These are phyloP conservation scores for Nigrograna mackinnonii DNA, from an alignment of 2,329 filamentous ascomycete genomes.

Conservation along the genomic window DNA sequence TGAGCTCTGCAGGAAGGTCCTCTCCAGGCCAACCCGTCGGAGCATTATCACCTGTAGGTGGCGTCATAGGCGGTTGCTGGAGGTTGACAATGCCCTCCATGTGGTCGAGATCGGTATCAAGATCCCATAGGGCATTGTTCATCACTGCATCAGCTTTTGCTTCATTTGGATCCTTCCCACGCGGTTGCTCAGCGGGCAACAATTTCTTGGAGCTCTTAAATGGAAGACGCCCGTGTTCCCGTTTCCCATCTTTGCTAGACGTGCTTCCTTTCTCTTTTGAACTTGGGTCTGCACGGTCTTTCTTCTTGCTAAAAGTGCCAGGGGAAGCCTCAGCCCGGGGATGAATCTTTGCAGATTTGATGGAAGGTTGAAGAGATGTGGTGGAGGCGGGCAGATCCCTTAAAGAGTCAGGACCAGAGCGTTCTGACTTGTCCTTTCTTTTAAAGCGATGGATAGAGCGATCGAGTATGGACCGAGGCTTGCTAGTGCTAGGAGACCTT, in stretches of 20 bases:
- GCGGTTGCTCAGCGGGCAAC: conserved; percentile 17
- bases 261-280: conserved; percentile 20
- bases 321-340: conserved; percentile 32
- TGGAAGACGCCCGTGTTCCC: conserved; percentile 49
- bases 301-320: conserved; percentile 27
- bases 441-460: conserved; percentile 53
- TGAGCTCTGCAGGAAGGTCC: conserved; percentile 26
- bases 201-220: conserved; percentile 51
- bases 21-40: conserved; percentile 52
- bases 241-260: conserved; percentile 24
- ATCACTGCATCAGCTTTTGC: conserved; percentile 46
- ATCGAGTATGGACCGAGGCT: conserved; percentile 56
- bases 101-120: conserved; percentile 86
- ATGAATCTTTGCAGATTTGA: conserved; percentile 26
- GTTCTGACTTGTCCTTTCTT: conserved; percentile 51
- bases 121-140: conserved; percentile 68
- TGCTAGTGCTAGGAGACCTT: conserved; percentile 61
- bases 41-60: conserved; percentile 62
- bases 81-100: conserved; percentile 86
- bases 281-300: conserved; percentile 17
- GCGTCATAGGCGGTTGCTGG: conserved; percentile 68
- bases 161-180: conserved; percentile 49
- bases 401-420: conserved; percentile 37
- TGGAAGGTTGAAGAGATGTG: conserved; percentile 41
- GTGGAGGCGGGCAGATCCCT: conserved; percentile 46